phyloP scores from a whole-genome alignment of 108 stramenopile species.

The Pseudonitzschia delicatissima region DNA sequence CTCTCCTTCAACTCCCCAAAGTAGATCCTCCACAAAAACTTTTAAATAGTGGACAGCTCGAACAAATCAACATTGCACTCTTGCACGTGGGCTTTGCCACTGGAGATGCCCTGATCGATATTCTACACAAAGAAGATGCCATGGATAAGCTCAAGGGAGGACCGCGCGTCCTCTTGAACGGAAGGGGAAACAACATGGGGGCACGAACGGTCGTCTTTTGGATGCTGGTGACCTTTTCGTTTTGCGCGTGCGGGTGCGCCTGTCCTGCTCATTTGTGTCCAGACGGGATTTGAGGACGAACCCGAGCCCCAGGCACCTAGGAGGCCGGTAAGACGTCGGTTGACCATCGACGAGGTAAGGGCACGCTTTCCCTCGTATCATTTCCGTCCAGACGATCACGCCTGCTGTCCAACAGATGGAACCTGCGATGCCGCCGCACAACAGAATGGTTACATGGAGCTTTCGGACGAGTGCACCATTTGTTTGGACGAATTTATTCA shows the following conservation, averaged over 20 bases:
- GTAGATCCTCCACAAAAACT: no score
- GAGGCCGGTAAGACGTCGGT: constrained; percentile 22
- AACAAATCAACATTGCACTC: constrained; percentile 4
- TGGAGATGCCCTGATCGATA: not conserved
- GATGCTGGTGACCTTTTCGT: constrained; percentile 9
- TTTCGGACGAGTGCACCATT: constrained; percentile 50
- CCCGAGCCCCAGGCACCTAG: constrained; percentile 17
- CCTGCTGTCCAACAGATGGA: not conserved
- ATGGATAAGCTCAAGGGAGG: not conserved
- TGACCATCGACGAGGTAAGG: constrained; percentile 32
- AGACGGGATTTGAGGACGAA: not conserved
- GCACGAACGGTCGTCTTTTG: constrained; percentile 20
- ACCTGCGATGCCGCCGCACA: not conserved
- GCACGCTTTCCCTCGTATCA: constrained; percentile 28
- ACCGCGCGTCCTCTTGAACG: constrained; percentile 20
- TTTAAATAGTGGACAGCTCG: no score
- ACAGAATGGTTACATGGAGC: not conserved
- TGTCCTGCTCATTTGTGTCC: constrained; percentile 19
- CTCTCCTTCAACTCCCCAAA: no score
- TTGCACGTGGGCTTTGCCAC: not conserved
- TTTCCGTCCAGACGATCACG: constrained; percentile 18
- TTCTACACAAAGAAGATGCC: not conserved
- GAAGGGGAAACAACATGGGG: constrained; percentile 1
- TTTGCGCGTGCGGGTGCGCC: constrained; percentile 16
- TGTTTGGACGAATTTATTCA: constrained; percentile 71